Base-by-base conservation (phyloP, 2,329 filamentous ascomycete genomes). In the Trematosphaeria pertusa region DNA sequence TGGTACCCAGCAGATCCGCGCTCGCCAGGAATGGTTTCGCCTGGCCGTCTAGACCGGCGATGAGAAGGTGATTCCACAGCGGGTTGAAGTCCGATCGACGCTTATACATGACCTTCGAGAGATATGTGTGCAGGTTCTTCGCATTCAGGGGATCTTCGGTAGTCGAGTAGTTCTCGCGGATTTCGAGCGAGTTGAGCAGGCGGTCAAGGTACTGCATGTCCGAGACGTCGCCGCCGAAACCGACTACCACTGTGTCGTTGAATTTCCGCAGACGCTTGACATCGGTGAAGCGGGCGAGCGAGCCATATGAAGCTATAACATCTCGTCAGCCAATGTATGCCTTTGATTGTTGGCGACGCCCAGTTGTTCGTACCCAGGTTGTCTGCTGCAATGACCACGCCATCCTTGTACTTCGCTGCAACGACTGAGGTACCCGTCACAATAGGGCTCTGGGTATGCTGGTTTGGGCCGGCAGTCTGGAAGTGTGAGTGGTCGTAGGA, bases 161-260 rank as follows among this genome's bases (percentile, higher is more conserved):
- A 58, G 73, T 70, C 48, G 81, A 82, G 80, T 99, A 97, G 70
- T 91, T 88, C 80, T 97, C 92, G 72, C 88, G 83, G 73, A 95
- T 91, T 71, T 89, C 86, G 64, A 97, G 87, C 54, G 89, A 88
- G 68, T 83, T 87, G 62, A 99, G 87, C 67, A 96, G 85, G 62
- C 94, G 87, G 83, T 96, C 89, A 61, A 99, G 86, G 80, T 95
- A 95, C 80, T 99, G 94, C 94, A 99, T 97, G 80, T 99, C 94
- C 57, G 90, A 96, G 64, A 99, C 87, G 78, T 99, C 94, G 73
- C 94, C 94, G 73, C 91, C 91, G 77, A 97, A 96, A 65, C 94
- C 94, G 68, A 99, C 82, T 50, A 97, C 84, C 21, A 91, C 87
- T 57, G 87, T 85, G 58, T 86, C 81, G 76, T 91, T 90, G 76